A percentile compares a stretch with the other conserved stretches of the same genome.
Evolutionary conservation across 108 stramenopile species (phyloP).

Genomic region (Chaetoceros tenuissimus): DNA sequence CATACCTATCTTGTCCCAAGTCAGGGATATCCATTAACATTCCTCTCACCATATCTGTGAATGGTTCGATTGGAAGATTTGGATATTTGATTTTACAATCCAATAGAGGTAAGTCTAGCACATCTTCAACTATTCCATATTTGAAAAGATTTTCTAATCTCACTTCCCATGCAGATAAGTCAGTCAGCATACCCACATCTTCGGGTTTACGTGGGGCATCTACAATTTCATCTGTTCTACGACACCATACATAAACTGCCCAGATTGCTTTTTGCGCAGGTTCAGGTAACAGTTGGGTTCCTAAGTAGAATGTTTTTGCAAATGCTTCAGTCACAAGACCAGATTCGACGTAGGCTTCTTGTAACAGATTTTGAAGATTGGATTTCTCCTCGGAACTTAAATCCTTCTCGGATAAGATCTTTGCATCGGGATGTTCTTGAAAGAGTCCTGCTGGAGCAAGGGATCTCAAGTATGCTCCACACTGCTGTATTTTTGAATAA

Average conservation of each 20-base stretch:
- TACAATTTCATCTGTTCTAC: constrained; percentile 96
- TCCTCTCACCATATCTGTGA: constrained; percentile 92
- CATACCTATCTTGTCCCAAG: constrained; percentile 87
- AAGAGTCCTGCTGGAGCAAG: constrained; percentile 43
- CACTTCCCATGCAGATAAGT: constrained; percentile 77
- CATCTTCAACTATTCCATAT: constrained; percentile 78
- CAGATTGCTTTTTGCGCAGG: constrained; percentile 73
- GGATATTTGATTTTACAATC: constrained; percentile 87
- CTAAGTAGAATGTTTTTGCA: constrained; percentile 95
- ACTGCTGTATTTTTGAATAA: constrained; percentile 43
- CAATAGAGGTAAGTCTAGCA: constrained; percentile 85
- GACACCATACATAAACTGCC: constrained; percentile 98
- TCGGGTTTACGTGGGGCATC: constrained; percentile 78
- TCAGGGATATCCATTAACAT: constrained; percentile 97
- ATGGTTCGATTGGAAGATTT: constrained; percentile 78
- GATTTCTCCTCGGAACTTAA: constrained; percentile 33
- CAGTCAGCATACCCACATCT: constrained; percentile 70
- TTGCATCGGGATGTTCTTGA: constrained; percentile 11
- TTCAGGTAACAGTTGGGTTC: constrained; percentile 76
- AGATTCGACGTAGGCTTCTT: constrained; percentile 83
- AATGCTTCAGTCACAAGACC: constrained; percentile 93
- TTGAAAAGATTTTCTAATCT: constrained; percentile 77
- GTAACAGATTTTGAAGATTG: constrained; percentile 31
- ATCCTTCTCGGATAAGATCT: constrained; percentile 2
- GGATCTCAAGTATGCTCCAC: constrained; percentile 59